Evolutionary conservation across 768 basidiomycete species (phyloP), one percentile per base, ranked within the genome.

Genomic region (Crepidotus variabilis): DNA sequence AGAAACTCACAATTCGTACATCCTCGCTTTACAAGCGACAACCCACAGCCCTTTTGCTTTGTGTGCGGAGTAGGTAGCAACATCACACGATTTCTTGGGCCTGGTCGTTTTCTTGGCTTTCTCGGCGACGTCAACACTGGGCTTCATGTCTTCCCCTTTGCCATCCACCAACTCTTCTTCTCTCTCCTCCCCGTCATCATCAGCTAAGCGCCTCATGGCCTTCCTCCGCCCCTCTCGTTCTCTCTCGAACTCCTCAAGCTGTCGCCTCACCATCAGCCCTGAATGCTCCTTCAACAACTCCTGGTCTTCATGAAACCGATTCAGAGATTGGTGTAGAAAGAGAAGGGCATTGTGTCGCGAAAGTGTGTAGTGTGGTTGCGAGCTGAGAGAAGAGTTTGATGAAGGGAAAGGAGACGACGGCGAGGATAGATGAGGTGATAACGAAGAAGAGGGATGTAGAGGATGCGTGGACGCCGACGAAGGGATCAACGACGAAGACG

Each of bases 1-100:
- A 23, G 33, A 14, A 9, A 56, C 55, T 56, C 55, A 56, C 55
- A 56, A 35, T 16, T 56, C 55, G 24, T 32, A 51, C 55, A 56
- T 56, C 55, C 55, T 56, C 23, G 55, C 34, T 18, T 56, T 56
- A 18, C 55, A 56, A 16, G 55, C 55, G 5, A 56, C 35, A 50
- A 39, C 43, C 55, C 55, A 56, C 39, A 56, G 11, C 1, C 49
- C 49, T 24, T 32, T 56, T 1, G 55, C 39, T 18, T 43, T 21
- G 24, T 49, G 24, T 14, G 48, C 18, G 16, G 47, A 51, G 24
- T 48, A 22, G 23, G 22, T 14, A 18, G 21, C 24, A 13, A 35
- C 4, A 43, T 43, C 39, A 43, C 39, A 43, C 39, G 28, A 28
- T 28, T 20, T 43, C 39, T 43, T 43, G 5, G 39, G 39, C 39